phyloP scores from a whole-genome alignment of 2,329 filamentous ascomycete genomes.

The Nothophaeocryptopus gaeumannii region DNA sequence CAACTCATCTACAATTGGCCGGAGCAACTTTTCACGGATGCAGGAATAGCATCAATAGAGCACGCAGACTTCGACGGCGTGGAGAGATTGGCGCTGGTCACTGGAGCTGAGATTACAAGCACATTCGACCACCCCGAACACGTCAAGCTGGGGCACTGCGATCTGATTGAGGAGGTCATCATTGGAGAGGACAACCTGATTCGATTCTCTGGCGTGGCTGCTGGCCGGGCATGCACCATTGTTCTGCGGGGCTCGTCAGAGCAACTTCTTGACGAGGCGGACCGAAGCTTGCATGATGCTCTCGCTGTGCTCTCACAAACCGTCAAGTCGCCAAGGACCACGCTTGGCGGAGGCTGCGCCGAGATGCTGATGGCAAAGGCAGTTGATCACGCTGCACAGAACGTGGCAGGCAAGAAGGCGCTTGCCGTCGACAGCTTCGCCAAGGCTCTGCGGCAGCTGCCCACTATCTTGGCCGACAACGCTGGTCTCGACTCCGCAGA shows the following conservation, averaged over 20 bases:
- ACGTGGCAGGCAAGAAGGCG: constrained; percentile 95
- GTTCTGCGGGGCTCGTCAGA: constrained; percentile 94
- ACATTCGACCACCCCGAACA: constrained; percentile 98
- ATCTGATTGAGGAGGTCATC: constrained; percentile 95
- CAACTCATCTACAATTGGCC: constrained; percentile 99
- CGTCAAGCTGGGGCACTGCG: constrained; percentile 92
- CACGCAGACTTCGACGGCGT: constrained; percentile 99
- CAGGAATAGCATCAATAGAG: constrained; percentile 96
- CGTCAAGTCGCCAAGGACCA: constrained; percentile 88
- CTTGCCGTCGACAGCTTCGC: constrained; percentile 89
- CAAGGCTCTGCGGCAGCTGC: constrained; percentile 82
- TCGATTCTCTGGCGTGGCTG: constrained; percentile 93
- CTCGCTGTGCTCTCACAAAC: constrained; percentile 95
- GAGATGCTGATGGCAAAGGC: constrained; percentile 99
- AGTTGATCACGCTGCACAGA: constrained; percentile 87
- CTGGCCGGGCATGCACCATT: constrained; percentile 91
- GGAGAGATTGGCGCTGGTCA: constrained; percentile 89
- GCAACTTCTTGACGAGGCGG: constrained; percentile 93
- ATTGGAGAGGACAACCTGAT: constrained; percentile 97
- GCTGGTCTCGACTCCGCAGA: constrained; percentile 94
- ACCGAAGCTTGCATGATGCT: constrained; percentile 93
- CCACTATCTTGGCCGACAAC: constrained; percentile 96
- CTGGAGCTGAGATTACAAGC: constrained; percentile 93
- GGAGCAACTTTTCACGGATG: constrained; percentile 96
- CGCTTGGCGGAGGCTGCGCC: constrained; percentile 89